Evolutionary conservation across 2,329 filamentous ascomycete genomes (phyloP).

Genomic region (Claviceps sp.): DNA sequence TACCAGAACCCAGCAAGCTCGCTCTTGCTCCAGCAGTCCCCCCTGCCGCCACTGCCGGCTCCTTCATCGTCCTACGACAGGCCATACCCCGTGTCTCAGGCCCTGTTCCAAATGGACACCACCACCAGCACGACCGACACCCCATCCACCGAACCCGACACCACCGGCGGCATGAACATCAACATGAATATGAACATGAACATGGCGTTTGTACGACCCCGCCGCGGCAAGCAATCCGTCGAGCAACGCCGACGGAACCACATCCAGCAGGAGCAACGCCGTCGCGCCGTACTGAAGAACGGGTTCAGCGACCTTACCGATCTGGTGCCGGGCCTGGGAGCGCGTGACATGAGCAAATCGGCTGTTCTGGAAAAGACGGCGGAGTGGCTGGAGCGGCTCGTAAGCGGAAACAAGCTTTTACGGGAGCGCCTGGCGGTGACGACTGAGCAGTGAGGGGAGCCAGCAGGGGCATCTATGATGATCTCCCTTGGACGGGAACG

Average conservation of each 20-base stretch:
- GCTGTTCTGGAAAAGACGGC: slow-evolving; percentile 1
- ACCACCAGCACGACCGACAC: neutral
- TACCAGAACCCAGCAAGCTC: neutral
- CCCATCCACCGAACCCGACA: neutral
- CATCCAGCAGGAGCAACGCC: slow-evolving; percentile 1
- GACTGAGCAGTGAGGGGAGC: neutral
- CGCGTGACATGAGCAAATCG: slow-evolving; percentile 1
- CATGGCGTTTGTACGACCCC: neutral
- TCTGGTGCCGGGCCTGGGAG: neutral
- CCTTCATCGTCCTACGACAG: neutral
- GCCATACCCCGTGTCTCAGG: neutral
- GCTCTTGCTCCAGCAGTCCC: neutral
- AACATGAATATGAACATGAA: neutral
- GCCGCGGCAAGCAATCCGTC: neutral
- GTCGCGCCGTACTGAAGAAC: neutral
- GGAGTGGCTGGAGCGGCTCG: neutral
- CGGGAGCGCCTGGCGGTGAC: neutral
- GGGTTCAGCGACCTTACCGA: neutral
- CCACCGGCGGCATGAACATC: neutral
- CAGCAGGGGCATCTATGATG: neutral
- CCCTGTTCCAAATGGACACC: neutral
- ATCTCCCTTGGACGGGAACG: too few species aligned
- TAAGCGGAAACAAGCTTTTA: neutral
- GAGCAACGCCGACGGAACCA: slow-evolving; percentile 1
- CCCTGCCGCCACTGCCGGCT: neutral